Evolutionary conservation across 257 asterid genomes (phyloP).

Genomic region (Anisodus acutangulus): DNA sequence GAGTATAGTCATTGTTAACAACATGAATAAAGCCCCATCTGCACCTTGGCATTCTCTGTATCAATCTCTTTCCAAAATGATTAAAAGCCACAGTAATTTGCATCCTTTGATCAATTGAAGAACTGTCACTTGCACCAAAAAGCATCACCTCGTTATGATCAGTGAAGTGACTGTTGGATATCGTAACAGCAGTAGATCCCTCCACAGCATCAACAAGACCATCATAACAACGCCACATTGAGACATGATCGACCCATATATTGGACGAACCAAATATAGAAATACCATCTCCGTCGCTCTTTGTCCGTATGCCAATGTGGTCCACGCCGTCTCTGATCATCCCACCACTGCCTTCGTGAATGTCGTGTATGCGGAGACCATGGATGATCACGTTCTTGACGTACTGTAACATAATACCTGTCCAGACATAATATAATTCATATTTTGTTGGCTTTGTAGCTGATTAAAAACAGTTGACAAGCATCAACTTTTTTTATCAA

Average conservation of each 20-base stretch:
- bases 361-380: constrained; percentile 57
- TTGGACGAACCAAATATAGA: constrained; percentile 64
- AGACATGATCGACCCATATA: constrained; percentile 86
- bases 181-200: constrained; percentile 76
- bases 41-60: constrained; percentile 91
- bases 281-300: constrained; percentile 88
- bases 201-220: constrained; percentile 69
- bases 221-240: constrained; percentile 64
- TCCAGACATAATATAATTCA: background rate
- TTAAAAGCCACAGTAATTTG: constrained; percentile 84
- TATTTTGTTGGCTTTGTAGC: no score
- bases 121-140: constrained; percentile 69
- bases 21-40: constrained; percentile 79
- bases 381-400: constrained; percentile 76
- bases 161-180: constrained; percentile 81
- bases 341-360: constrained; percentile 54
- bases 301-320: constrained; percentile 61
- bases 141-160: constrained; percentile 86
- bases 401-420: constrained; percentile 61
- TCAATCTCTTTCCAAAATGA: constrained; percentile 85
- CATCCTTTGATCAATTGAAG: constrained; percentile 57
- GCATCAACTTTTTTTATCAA: no score
- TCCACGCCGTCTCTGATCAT: constrained; percentile 56
- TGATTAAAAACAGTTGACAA: background rate
- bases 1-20: constrained; percentile 90